These are phyloP conservation scores for Colletotrichum australisinense DNA, from an alignment of 2,329 filamentous ascomycete genomes.

Conservation along the genomic window DNA sequence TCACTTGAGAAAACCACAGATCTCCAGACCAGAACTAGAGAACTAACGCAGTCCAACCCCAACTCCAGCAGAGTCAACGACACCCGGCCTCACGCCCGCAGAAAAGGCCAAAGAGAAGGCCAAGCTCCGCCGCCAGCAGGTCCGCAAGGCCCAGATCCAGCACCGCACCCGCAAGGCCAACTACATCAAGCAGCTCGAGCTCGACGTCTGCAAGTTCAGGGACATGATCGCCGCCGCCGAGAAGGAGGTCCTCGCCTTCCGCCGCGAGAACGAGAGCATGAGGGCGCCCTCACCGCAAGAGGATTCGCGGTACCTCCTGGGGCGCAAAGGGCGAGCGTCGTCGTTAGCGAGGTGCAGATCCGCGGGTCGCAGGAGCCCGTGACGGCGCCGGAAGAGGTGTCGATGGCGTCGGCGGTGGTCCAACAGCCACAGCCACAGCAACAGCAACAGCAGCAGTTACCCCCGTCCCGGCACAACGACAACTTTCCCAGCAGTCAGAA, in stretches of 20 bases:
- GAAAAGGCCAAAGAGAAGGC: constrained; percentile 51
- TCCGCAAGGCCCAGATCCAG: constrained; percentile 64
- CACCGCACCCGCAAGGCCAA: constrained; percentile 68
- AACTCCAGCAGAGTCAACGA: constrained; percentile 3
- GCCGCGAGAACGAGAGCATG: constrained; percentile 57
- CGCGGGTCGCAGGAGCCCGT: background rate
- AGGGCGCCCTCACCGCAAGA: constrained; percentile 45
- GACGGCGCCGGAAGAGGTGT: background rate
- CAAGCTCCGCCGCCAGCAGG: constrained; percentile 61
- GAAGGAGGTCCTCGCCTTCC: constrained; percentile 50
- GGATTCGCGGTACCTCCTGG: constrained; percentile 33
- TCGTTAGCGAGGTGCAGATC: background rate
- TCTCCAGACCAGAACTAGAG: background rate
- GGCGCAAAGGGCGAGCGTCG: constrained; percentile 9
- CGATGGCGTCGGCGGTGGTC: background rate
- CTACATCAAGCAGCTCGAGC: constrained; percentile 65
- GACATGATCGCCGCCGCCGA: constrained; percentile 57
- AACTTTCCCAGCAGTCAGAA: background rate
- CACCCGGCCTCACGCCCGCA: background rate
- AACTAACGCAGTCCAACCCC: background rate
- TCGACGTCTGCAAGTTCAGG: constrained; percentile 59
- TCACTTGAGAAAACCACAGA: background rate
- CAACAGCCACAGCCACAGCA: constrained; percentile 6
- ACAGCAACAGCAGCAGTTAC: background rate
- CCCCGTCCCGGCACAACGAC: background rate